Conservation (phyloP, 2,329 filamentous ascomycete species). For the Rhinocladiella similis region DNA sequence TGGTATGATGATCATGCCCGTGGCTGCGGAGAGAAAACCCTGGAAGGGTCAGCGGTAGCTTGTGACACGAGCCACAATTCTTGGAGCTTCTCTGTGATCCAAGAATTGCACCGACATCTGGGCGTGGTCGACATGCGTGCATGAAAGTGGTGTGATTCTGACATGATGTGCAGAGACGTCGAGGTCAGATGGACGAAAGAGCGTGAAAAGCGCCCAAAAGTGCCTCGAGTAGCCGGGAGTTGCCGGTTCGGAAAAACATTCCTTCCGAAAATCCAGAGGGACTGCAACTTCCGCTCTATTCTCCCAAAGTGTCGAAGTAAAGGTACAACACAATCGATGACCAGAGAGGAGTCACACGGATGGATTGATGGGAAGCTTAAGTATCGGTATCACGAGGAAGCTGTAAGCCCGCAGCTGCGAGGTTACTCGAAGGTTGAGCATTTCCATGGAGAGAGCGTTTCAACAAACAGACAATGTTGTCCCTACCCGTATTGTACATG, state of each 20-base stretch:
- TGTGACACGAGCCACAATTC: slow-evolving; percentile 1
- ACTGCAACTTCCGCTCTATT: too few species aligned
- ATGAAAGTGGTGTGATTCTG: not conserved
- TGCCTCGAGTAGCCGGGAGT: not conserved
- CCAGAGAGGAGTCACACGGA: too few species aligned
- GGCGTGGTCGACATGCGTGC: not conserved
- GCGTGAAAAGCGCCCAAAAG: not conserved
- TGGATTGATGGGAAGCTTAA: too few species aligned
- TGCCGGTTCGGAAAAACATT: not conserved
- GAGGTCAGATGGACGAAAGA: not conserved
- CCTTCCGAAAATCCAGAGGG: not conserved
- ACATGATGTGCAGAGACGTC: not conserved
- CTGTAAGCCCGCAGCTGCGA: too few species aligned
- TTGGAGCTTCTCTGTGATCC: not conserved
- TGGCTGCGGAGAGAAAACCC: not conserved
- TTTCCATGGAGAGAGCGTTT: too few species aligned
- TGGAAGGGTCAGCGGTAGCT: not conserved
- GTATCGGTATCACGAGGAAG: too few species aligned
- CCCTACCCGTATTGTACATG: too few species aligned
- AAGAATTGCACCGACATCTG: not conserved
- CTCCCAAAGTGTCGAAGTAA: too few species aligned
- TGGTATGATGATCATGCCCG: slow-evolving; percentile 3
- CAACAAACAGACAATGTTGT: too few species aligned
- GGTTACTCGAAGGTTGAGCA: too few species aligned
- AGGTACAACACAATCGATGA: too few species aligned